Evolutionary conservation across 371 early-diverging fungal genomes (phyloP), one percentile per base, ranked within the genome.

Genomic region (Mortierella sp.): DNA sequence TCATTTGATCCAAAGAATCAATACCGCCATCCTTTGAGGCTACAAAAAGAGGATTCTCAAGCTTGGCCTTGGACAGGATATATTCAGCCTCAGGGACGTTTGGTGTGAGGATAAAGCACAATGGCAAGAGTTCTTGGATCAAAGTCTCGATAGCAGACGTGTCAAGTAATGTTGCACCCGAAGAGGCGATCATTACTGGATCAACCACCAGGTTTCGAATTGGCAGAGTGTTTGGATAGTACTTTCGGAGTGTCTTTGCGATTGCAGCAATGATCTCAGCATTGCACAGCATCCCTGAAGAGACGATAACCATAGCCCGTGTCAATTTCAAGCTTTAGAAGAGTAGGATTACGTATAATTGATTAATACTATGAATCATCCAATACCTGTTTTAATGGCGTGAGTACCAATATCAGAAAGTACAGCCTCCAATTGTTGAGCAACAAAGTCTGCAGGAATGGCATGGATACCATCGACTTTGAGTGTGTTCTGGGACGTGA

Each of bases 151-250:
- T 85, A 3, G 95, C 93, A 19, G 90, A 89, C 2, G 81, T 78
- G 12, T 85, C 85, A 17, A 96, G 83, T 35, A 96, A 83, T 3
- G 85, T 85, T 15, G 88, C 85, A 17, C 94, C 94, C 1, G 90
- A 88, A 0, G 96, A 93, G 1, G 95, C 88, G 10, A 96, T 88
- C 96, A 96, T 96, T 40, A 96, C 96, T 3, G 96, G 96, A 67
- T 96, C 96, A 0, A 95, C 86, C 1, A 95, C 93, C 53, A 94
- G 57, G 45, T 85, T 77, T 7, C 70, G 83, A 32, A 83, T 35
- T 32, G 54, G 32, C 56, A 26, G 28, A 43, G 65, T 19, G 67
- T 75, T 40, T 61, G 84, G 71, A 17, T 80, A 74, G 69, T 83
- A 85, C 53, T 86, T 64, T 43, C 71, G 73, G n/a, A 91, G 77